Evolutionary conservation across 2,329 filamentous ascomycete genomes (phyloP), one percentile per base, ranked within the genome.

Genomic region (Clathrospora elynae): DNA sequence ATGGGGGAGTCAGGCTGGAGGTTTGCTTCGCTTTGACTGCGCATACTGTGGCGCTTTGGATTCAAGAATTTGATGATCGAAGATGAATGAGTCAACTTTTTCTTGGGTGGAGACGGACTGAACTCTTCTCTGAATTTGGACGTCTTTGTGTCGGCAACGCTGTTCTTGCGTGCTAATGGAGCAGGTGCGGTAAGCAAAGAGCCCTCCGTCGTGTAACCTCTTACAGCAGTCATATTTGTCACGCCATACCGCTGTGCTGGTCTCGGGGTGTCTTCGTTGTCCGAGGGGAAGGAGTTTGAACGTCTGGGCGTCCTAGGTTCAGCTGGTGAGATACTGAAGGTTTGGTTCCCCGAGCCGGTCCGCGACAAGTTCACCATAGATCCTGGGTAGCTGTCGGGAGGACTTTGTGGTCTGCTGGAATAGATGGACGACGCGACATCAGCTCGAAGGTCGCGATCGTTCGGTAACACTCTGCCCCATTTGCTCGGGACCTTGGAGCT

Each of bases 401-500:
- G 62, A 35, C 70, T 72, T 7, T 71, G 53, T 24, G 70, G 62
- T 52, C 72, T 51, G 19, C 64, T 66, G 2, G 68, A 71, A 29
- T 74, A 75, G 12, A 73, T 57, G 0, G 72, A 75, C 0, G 72
- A 74, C 11, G 53, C 52, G n/a, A 53, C 39, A 40, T 62, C 57
- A 16, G 39, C 34, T 26, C 39, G 47, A 13, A 49, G 30, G 28
- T 55, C 46, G 17, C 26, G 29, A 9, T 56, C 51, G 3, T 41
- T 25, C 2, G 46, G 22, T 4, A 71, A 20, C 3, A 72, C 65
- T 18, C 56, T 66, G 3, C 68, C 71, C 71, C 71, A 73, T 34
- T 45, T 59, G n/a, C 53, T 57, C 10, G 70, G 70, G 3, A 73
- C 54, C 10, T 61, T 62, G 5, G 59, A 53, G 42, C 67, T 71